Conservation (phyloP, 2,329 filamentous ascomycete genomes). For the Colletotrichum musae region DNA sequence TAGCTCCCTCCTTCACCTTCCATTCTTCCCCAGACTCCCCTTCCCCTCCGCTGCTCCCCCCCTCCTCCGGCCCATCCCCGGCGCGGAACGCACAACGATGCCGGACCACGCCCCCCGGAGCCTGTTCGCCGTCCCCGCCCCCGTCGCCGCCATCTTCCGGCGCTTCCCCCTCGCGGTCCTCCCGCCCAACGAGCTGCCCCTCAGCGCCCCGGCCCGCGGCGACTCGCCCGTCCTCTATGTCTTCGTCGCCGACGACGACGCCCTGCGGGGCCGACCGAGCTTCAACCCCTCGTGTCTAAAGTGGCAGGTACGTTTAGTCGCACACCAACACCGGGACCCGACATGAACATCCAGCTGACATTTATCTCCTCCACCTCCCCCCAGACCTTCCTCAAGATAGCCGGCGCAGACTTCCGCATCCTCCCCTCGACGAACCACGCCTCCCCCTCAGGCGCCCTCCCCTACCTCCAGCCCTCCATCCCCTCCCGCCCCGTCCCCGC, state of each 20-base stretch:
- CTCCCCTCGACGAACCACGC: conserved; percentile 91
- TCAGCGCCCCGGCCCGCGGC: conserved; percentile 64
- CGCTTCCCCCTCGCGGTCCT: conserved; percentile 85
- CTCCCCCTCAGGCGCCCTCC: conserved; percentile 88
- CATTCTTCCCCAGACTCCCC: conserved; percentile 4
- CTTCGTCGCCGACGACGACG: conserved; percentile 79
- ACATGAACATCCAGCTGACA: neutral
- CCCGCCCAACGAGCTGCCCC: conserved; percentile 80
- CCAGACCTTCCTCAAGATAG: conserved; percentile 87
- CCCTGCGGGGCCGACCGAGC: conserved; percentile 74
- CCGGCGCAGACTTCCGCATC: conserved; percentile 76
- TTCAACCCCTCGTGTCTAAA: conserved; percentile 95
- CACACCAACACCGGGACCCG: neutral
- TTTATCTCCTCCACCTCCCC: neutral
- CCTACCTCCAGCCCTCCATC: conserved; percentile 80
- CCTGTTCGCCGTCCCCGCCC: conserved; percentile 76
- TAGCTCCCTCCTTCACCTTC: conserved; percentile 15
- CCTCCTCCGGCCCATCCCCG: conserved; percentile 15
- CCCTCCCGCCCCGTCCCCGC: conserved; percentile 67
- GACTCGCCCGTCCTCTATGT: conserved; percentile 77
- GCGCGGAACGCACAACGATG: conserved; percentile 36
- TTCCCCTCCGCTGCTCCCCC: neutral
- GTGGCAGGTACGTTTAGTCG: conserved; percentile 83
- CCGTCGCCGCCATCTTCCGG: conserved; percentile 88
- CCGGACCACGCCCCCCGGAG: conserved; percentile 43